Conservation (phyloP, 78 protist genomes). For the Anaeramoeba ignava region DNA sequence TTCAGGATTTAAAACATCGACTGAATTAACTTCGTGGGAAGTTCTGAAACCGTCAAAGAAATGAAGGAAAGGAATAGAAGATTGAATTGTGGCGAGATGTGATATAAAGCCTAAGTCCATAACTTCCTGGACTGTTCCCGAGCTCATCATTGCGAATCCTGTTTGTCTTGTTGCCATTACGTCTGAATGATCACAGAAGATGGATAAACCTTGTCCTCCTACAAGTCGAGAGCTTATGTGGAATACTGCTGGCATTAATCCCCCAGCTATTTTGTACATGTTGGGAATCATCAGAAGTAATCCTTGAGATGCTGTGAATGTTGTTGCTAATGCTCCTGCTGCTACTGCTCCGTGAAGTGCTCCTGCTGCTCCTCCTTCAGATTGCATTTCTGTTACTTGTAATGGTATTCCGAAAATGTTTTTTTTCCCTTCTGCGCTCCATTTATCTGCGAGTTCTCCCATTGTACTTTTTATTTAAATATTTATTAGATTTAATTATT, state of each 20-base stretch:
- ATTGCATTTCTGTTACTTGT: slow-evolving; percentile 38
- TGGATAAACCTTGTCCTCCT: slow-evolving; percentile 37
- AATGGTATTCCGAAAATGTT: slow-evolving; percentile 38
- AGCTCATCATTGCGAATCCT: slow-evolving; percentile 27
- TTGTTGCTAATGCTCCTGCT: too few species aligned
- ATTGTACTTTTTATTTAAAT: too few species aligned
- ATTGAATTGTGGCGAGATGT: slow-evolving; percentile 31
- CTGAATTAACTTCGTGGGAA: slow-evolving; percentile 34
- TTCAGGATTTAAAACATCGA: slow-evolving; percentile 15
- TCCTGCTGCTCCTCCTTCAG: too few species aligned
- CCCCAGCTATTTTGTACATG: slow-evolving; percentile 71
- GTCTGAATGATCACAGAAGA: slow-evolving; percentile 54
- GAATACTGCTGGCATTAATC: slow-evolving; percentile 28
- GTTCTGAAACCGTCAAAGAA: slow-evolving; percentile 60
- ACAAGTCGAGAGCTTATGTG: slow-evolving; percentile 46
- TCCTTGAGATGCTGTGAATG: too few species aligned
- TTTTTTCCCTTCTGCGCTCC: slow-evolving; percentile 22
- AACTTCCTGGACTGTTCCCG: slow-evolving; percentile 41
- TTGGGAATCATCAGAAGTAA: too few species aligned
- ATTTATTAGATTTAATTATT: too few species aligned
- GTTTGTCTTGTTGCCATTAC: slow-evolving; percentile 40
- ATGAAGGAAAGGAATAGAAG: slow-evolving; percentile 44
- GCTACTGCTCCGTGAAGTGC: too few species aligned
- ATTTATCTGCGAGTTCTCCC: slow-evolving; percentile 41
- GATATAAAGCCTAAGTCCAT: slow-evolving; percentile 38